phyloP scores from a whole-genome alignment of 2,329 filamentous ascomycete species.

The Myriangium duriaei region DNA sequence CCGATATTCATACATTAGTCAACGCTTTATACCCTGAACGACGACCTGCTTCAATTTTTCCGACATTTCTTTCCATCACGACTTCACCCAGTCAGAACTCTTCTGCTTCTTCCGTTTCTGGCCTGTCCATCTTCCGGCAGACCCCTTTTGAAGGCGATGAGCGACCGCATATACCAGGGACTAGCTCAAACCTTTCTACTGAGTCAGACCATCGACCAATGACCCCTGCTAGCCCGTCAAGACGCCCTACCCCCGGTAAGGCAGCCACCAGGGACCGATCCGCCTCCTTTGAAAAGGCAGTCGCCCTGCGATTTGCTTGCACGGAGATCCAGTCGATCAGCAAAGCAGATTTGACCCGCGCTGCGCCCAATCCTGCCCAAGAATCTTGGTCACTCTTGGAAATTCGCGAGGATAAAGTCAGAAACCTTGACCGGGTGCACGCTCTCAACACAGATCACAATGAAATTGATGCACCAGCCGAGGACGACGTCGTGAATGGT shows the following conservation, averaged over 20 bases:
- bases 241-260: neutral
- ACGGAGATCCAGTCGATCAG: conserved; percentile 7
- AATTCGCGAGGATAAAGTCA: conserved; percentile 1
- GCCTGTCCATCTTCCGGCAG: conserved; percentile 36
- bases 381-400: conserved; percentile 7
- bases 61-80: neutral
- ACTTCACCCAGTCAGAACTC: conserved; percentile 30
- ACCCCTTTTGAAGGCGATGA: conserved; percentile 5
- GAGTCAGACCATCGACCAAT: conserved; percentile 6
- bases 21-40: conserved; percentile 73
- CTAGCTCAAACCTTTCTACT: conserved; percentile 4
- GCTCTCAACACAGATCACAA: conserved; percentile 4
- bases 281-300: neutral
- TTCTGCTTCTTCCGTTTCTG: conserved; percentile 38
- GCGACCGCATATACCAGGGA: conserved; percentile 6
- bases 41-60: conserved; percentile 44
- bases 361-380: neutral
- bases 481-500: conserved; percentile 4
- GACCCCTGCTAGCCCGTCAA: neutral
- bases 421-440: conserved; percentile 7
- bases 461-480: conserved; percentile 5
- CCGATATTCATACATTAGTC: conserved; percentile 67
- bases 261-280: neutral
- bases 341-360: neutral
- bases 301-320: conserved; percentile 5